Base-by-base conservation (phyloP, 116 monocot genomes). In the Phalaenopsis hybrid region DNA sequence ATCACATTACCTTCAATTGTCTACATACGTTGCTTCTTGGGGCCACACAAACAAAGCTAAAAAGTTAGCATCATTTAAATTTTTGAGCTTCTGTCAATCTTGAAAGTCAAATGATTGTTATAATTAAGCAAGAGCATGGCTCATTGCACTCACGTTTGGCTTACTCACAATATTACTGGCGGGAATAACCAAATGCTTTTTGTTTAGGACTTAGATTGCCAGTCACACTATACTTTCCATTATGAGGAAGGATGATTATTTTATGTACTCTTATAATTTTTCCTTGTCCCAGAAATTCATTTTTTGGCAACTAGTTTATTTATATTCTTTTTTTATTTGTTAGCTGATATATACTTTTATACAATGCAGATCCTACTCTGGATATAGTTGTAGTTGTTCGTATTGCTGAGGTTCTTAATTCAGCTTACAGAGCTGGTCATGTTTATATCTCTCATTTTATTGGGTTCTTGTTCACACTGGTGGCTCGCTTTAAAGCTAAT, bases 401-500 rank as follows among this genome's bases (percentile, higher is more conserved):
- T 72, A 88, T 90, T 20, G 34, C 88, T 52, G 90, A 90, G 81
- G 86, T 93, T 85, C 75, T 96, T 44, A 80, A 89, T 43, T 90
- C 92, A 4, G 78, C 90, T 59, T 96, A 90, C 83, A 90, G 83
- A 88, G 82, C 84, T 74, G 90, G 92, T 46, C 89, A 77, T 80
- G 58, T 90, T 68, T 83, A 85, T 33, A 86, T 93, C 20, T 78
- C 86, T 44, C 88, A 90, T 23, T 78, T 89, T 50, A 82, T 93
- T 80, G 78, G 89, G 80, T 96, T 96, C 89, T 86, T 93, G 74
- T 79, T 87, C 68, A 88, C 88, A 57, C 21, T 93, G 86, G 77
- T 96, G 70, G 87, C 86, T 70, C 91, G 82, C 16, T 92, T 85
- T 79, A 86, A 81, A 81, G 87, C 88, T 83, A 79, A 45, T 83